Percentiles rank a stretch among this genome's conserved stretches.
Evolutionary conservation across 139 green algal genomes (phyloP).

Genomic region (Raphidocelis subcapitata): DNA sequence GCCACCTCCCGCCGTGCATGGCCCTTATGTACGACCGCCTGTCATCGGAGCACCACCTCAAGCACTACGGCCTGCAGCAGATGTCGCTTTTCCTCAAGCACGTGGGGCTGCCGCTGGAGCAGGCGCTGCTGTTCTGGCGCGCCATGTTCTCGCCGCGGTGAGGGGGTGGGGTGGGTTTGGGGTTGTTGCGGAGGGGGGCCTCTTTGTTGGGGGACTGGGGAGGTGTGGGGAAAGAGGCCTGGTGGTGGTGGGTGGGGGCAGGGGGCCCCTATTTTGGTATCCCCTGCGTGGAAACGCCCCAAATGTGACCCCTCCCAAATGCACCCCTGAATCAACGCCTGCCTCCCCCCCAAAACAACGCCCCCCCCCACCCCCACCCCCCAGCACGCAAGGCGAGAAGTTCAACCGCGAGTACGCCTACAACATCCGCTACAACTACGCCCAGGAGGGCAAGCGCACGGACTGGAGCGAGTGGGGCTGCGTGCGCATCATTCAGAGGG

Average conservation of each 20-base stretch:
- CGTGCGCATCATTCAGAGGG: conserved; percentile 79
- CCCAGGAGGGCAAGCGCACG: conserved; percentile 90
- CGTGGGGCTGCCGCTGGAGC: conserved; percentile 88
- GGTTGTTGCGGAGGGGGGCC: too few species aligned
- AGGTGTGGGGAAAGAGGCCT: too few species aligned
- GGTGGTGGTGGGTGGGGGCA: too few species aligned
- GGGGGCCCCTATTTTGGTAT: too few species aligned
- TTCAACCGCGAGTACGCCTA: conserved; percentile 99
- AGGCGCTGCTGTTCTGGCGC: conserved; percentile 94
- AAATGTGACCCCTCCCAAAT: too few species aligned
- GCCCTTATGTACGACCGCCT: conserved; percentile 66
- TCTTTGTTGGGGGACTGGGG: too few species aligned
- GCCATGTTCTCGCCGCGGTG: conserved; percentile 68
- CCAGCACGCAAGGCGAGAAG: conserved; percentile 63
- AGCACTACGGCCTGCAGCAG: conserved; percentile 90
- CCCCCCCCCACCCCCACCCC: too few species aligned
- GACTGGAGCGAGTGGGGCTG: conserved; percentile 90
- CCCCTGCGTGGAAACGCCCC: too few species aligned
- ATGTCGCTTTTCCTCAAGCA: conserved; percentile 96
- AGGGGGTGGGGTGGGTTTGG: not conserved
- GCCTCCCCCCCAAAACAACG: too few species aligned
- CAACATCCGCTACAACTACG: conserved; percentile 97
- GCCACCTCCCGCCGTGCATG: conserved; percentile 92
- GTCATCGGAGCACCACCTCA: conserved; percentile 78
- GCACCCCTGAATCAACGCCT: too few species aligned